Conservation (phyloP, 169 alveolate genomes). For the Cryptosporidium canis region DNA sequence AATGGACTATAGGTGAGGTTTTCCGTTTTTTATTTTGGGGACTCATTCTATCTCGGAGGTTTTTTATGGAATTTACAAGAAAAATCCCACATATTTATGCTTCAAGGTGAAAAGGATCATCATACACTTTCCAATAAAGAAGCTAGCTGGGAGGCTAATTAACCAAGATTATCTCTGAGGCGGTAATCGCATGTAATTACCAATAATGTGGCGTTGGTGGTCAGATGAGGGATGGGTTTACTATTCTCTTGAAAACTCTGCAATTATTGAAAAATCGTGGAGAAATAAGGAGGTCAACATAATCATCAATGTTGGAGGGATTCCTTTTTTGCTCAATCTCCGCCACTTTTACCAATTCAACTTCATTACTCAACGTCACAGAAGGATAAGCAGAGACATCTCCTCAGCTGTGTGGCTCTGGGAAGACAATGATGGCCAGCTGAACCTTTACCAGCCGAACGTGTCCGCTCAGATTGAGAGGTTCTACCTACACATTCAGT, state of each 20-base stretch:
- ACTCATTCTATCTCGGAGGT: background rate
- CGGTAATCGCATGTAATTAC: constrained; percentile 9
- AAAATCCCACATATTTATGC: constrained; percentile 1
- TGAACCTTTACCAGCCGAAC: constrained; percentile 62
- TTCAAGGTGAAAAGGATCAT: background rate
- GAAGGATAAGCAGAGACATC: constrained; percentile 69
- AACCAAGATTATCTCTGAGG: constrained; percentile 1
- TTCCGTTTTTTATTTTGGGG: background rate
- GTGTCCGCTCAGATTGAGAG: constrained; percentile 71
- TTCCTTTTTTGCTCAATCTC: constrained; percentile 55
- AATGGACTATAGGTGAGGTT: constrained; percentile 49
- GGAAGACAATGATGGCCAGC: constrained; percentile 60
- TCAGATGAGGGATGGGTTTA: constrained; percentile 72
- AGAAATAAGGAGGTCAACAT: constrained; percentile 61
- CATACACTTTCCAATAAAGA: background rate
- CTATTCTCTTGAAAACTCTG: constrained; percentile 66
- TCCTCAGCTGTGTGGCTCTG: constrained; percentile 71
- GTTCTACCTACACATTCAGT: constrained; percentile 59
- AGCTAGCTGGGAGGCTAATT: background rate
- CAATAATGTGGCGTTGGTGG: constrained; percentile 73
- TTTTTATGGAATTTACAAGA: constrained; percentile 15
- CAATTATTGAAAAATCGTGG: constrained; percentile 70
- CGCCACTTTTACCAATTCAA: constrained; percentile 70
- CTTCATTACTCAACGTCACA: constrained; percentile 69
- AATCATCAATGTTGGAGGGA: constrained; percentile 67